Evolutionary conservation across 306 rosid genomes (phyloP).

Genomic region (Castanospermum australe): DNA sequence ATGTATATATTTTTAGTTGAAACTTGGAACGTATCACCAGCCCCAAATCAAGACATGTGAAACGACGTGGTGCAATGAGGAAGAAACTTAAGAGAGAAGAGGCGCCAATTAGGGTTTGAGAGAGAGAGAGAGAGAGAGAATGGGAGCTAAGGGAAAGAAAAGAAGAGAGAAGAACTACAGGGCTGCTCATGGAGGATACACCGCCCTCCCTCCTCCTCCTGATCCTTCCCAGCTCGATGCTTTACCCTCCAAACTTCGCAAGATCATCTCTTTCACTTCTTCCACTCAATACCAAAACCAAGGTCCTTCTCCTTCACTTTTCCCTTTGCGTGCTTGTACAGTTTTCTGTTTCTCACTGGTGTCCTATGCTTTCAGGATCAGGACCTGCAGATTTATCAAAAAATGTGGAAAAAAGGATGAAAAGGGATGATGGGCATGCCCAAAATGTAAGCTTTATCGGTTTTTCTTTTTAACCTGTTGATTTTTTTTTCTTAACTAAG

Average conservation of each 20-base stretch:
- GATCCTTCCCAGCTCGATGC: constrained; percentile 51
- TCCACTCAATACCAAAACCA: constrained; percentile 31
- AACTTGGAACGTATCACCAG: too few relatives aligned
- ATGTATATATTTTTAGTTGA: too few relatives aligned
- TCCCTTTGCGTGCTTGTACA: neutral
- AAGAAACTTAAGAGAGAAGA: too few relatives aligned
- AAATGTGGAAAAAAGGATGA: constrained; percentile 22
- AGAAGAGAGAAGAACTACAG: constrained; percentile 86
- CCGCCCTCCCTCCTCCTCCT: constrained; percentile 90
- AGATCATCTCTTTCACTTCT: constrained; percentile 57
- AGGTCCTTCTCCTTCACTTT: constrained; percentile 30
- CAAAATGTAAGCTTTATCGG: constrained; percentile 4
- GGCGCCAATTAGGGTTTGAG: constrained; percentile 6
- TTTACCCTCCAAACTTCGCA: constrained; percentile 76
- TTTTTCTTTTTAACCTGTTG: neutral
- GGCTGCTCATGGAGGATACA: constrained; percentile 78
- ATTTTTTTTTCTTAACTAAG: neutral
- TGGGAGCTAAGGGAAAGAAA: constrained; percentile 78
- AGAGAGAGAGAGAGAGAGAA: constrained; percentile 22
- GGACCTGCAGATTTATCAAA: constrained; percentile 37
- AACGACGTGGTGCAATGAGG: neutral
- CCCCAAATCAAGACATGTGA: neutral
- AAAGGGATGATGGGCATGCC: neutral
- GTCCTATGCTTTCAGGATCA: constrained; percentile 43
- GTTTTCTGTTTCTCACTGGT: constrained; percentile 12